Evolutionary conservation across 1,284 basidiomycete species (phyloP).

Genomic region (Fomitopsis schrenkii): DNA sequence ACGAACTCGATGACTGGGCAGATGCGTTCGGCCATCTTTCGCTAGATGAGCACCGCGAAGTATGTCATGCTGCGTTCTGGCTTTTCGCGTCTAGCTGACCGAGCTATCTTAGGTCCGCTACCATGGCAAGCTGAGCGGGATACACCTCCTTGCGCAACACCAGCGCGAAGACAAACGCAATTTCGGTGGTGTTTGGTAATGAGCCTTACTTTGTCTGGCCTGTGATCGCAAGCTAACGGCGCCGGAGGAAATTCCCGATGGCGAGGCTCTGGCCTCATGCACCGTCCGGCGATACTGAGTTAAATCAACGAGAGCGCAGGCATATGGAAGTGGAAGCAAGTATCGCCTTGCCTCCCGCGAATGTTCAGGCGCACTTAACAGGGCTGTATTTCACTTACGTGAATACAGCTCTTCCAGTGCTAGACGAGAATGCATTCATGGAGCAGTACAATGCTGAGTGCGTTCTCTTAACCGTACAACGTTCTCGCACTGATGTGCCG

Average conservation of each 20-base stretch:
- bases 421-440: slow-evolving; percentile 71
- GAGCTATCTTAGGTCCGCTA: slow-evolving; percentile 57
- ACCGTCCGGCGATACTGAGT: not conserved
- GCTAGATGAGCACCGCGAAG: slow-evolving; percentile 76
- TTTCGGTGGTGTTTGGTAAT: slow-evolving; percentile 73
- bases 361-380: slow-evolving; percentile 65
- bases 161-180: slow-evolving; percentile 54
- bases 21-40: slow-evolving; percentile 72
- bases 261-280: slow-evolving; percentile 37
- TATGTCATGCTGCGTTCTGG: not conserved
- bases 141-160: slow-evolving; percentile 67
- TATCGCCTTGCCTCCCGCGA: slow-evolving; percentile 47
- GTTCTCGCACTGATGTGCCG: not conserved
- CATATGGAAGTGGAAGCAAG: slow-evolving; percentile 22
- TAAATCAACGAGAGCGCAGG: slow-evolving; percentile 21
- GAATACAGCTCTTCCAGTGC: slow-evolving; percentile 72
- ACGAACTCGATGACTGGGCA: slow-evolving; percentile 44
- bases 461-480: slow-evolving; percentile 14
- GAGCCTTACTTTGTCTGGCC: slow-evolving; percentile 5
- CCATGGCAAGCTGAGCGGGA: slow-evolving; percentile 69
- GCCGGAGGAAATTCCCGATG: slow-evolving; percentile 64
- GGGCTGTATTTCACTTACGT: slow-evolving; percentile 77
- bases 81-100: not conserved
- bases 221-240: not conserved
- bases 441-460: slow-evolving; percentile 59